Evolutionary conservation across 768 basidiomycete species (phyloP).

Genomic region (Favolaschia claudopus): DNA sequence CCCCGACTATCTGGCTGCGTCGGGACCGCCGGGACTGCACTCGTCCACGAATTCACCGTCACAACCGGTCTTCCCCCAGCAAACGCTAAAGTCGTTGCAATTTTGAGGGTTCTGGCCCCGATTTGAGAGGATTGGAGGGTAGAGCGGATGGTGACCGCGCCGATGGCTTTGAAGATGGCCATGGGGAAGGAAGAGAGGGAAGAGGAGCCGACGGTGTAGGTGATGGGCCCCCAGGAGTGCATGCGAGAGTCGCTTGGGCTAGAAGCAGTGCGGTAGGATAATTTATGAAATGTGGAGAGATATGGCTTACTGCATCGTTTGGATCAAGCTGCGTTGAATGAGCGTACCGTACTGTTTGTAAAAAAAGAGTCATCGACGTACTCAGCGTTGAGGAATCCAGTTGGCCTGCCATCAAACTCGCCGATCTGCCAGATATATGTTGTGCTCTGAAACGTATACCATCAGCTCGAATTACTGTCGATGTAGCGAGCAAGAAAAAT

Average conservation of each 20-base stretch:
- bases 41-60: constrained; percentile 39
- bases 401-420: constrained; percentile 45
- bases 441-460: constrained; percentile 30
- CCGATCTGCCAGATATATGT: constrained; percentile 45
- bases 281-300: too few species aligned
- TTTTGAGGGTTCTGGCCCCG: constrained; percentile 43
- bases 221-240: constrained; percentile 42
- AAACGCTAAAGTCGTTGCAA: constrained; percentile 46
- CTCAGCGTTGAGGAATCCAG: constrained; percentile 48
- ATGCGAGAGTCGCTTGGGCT: constrained; percentile 47
- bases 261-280: not conserved
- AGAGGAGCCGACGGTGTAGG: constrained; percentile 41
- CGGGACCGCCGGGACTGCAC: constrained; percentile 40
- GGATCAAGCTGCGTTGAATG: constrained; percentile 37
- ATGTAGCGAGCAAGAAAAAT: too few species aligned
- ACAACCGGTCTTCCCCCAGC: constrained; percentile 46
- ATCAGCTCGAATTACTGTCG: not conserved
- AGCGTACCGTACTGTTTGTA: not conserved
- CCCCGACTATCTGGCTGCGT: constrained; percentile 43
- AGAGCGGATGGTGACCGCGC: constrained; percentile 40
- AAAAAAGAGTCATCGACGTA: constrained; percentile 21
- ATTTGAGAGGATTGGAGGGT: constrained; percentile 38
- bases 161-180: constrained; percentile 47
- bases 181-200: constrained; percentile 39
- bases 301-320: constrained; percentile 43